Evolutionary conservation across 805 yeast genomes (phyloP), one percentile per base, ranked within the genome.

Genomic region (Tetrapisispora iriomotensis): DNA sequence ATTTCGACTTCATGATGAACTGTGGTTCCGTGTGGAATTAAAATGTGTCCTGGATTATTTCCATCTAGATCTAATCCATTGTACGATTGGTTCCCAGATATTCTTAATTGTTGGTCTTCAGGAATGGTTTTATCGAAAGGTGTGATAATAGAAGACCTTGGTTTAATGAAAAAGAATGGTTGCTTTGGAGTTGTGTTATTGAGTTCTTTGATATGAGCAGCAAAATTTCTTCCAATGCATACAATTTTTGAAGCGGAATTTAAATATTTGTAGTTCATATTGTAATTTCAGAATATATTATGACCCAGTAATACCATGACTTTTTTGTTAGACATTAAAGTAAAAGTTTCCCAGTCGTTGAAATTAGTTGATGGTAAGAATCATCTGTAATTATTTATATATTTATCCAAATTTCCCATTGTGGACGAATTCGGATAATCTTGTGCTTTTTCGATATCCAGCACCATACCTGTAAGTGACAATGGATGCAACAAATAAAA

Each of bases 151-250:
- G 94, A 71, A 4, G 94, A 80, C 3, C 82, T 67, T 9, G 99
- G 98, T 62, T 92, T 92, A 47, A 88, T 65, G 59, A 92, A 92
- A 70, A 81, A 92, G 51, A 92, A 90, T 3, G 99, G 99, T 54
- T 79, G 84, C 26, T 70, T 66, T 2, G 99, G 97, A 17, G 74
- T 70, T 19, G 74, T 62, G 57, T 88, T 92, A 68, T 84, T 82
- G 42, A 92, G 68, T 60, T 92, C 99, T 45, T 81, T 74, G 56
- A 87, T 84, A 54, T 92, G 99, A 17, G 95, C 96, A n/a, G 86
- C 94, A 58, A 87, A 92, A 63, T 92, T 92, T 52, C 98, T 80
- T 33, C 98, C 99, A 48, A 92, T 90, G 62, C 98, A 92, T 14
- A 92, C 73, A 54, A 90, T 75, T 64, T 92, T 92, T 27, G 79